Base-by-base conservation (phyloP, 441 rosid species). In the Euphorbia celastroides region DNA sequence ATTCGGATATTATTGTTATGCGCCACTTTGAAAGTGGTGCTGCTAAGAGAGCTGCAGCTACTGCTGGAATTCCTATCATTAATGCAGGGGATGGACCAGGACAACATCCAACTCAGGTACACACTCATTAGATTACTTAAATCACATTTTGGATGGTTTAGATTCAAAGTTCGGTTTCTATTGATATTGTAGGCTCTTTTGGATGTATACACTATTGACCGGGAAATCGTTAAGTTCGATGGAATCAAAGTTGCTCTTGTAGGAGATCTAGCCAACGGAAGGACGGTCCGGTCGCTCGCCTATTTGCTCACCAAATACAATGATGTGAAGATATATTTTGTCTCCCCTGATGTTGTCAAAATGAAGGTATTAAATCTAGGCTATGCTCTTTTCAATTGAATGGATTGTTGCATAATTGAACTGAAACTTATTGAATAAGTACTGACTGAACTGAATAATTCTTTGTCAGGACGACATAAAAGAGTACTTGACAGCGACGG, bases 31-130 rank as follows among this genome's bases (percentile, higher is more conserved):
- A 92, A 79, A 88, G 96, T 19, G 98, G 99, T 19, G 96, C 99
- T 78, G 97, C 99, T 0, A 89, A 64, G 78, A 87, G 82, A 79
- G 98, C 99, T 20, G 98, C 98, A 14, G 77, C 86, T 28, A 87
- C 94, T 3, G 96, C 98, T 16, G 72, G 75, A 56, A 82, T 94
- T 84, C 99, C 99, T 23, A 75, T 94, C 57, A 87, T 94, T 62
- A 94, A 92, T 69, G 98, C 98, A 22, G 99, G 99, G 59, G 99
- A 94, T 80, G 97, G 99, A 59, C 99, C 99, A 32, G 99, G 99
- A 72, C 93, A 94, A 69, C 98, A 94, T 79, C 98, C 97, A 20
- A 88, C 96, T 56, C 99, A 94, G 92, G 98, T 92, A 44, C 5
- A 17, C 52, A 9, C 38, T 34, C 38, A 34, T 34, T 4, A 34